Base-by-base conservation (phyloP, 2,329 filamentous ascomycete species). In the Fusarium udum region DNA sequence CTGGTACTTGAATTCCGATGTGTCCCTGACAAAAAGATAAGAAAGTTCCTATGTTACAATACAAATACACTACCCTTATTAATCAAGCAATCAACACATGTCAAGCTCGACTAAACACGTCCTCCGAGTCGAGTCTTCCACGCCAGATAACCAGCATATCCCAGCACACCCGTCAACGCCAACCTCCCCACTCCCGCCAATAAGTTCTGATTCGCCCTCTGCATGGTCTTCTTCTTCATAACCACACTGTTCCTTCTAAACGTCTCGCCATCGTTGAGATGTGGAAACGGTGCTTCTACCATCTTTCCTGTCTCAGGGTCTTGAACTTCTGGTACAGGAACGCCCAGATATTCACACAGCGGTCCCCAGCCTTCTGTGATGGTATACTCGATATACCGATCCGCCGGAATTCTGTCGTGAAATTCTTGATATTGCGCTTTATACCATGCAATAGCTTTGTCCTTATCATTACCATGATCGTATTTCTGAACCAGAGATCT, bases 361-460 rank as follows among this genome's bases (percentile, higher is more conserved):
- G 84, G 83, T n/a, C 53, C 77, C 82, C 83, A 86, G 7, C 84
- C 83, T 13, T 83, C 80, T 34, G 78, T 77, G 18, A 84, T 77
- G n/a, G 71, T 75, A 67, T 79, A 85, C 63, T 85, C 82, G 28
- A 86, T 73, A 28, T 83, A 72, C 1, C 81, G 75, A 20, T 81
- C 78, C 7, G 68, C 73, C 12, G 80, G 76, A 24, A 84, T 82
- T 32, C 77, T 72, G 18, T 79, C 77, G 13, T 80, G 77, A 24
- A 82, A 81, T 56, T 83, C 80, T 28, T 77, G 73, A 61, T 85
- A 85, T 40, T 81, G 80, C 0, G 76, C 68, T n/a, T 78, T 75
- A 70, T 80, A 84, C 75, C 82, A 83, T 6, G 79, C 78, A 24
- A 83, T 67, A 3, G 83, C 83, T 71, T 81, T 82, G 5, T 80